Conservation (phyloP, 371 early-diverging fungal species). For the Syncephalastrum sp. region DNA sequence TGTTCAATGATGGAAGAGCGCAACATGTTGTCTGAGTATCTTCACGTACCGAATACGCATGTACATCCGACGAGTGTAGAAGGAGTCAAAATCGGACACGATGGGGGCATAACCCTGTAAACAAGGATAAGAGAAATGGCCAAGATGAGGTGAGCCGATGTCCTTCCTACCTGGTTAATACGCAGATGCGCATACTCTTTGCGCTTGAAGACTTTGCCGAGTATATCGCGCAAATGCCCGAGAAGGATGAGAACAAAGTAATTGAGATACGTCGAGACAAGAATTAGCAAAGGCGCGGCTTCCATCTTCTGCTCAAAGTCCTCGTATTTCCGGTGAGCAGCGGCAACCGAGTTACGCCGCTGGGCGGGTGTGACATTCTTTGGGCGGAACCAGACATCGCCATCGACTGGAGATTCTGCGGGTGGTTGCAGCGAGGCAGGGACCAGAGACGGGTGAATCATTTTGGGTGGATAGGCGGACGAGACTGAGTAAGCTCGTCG, state of each 20-base stretch:
- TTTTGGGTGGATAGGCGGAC: conserved; percentile 39
- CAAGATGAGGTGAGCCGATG: not conserved
- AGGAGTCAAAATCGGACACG: conserved; percentile 94
- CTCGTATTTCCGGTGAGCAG: conserved; percentile 40
- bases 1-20: too few relatives aligned
- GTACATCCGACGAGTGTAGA: conserved; percentile 96
- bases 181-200: conserved; percentile 72
- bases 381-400: conserved; percentile 16
- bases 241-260: conserved; percentile 90
- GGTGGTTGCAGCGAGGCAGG: conserved; percentile 16
- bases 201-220: conserved; percentile 76
- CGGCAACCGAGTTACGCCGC: conserved; percentile 48
- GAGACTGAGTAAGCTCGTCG: conserved; percentile 53
- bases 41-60: conserved; percentile 71
- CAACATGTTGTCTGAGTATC: not conserved
- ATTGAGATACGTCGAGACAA: conserved; percentile 93
- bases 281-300: conserved; percentile 64
- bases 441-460: conserved; percentile 22
- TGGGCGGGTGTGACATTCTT: conserved; percentile 42
- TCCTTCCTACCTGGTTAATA: conserved; percentile 58
- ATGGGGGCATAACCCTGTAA: conserved; percentile 84
- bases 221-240: conserved; percentile 88
- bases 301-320: conserved; percentile 52
- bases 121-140: not conserved
- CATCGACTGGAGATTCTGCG: conserved; percentile 6